Base-by-base conservation (phyloP, 257 asterid genomes). In the Capsicum chinense region DNA sequence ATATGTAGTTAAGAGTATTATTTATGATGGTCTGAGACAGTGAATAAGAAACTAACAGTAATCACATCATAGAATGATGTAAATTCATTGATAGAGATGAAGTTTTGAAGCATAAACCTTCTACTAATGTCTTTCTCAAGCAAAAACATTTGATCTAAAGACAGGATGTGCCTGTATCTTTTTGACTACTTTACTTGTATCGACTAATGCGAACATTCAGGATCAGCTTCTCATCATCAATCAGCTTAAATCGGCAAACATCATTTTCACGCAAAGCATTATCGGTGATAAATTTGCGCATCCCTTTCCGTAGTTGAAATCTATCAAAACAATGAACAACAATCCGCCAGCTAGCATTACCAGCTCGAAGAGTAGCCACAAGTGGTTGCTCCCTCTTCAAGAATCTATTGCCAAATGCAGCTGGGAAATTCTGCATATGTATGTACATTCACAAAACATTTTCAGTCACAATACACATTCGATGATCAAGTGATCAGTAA, bases 221-320 rank as follows among this genome's bases (percentile, higher is more conserved):
- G 16, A 60, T 52, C 8, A 80, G 60, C 35, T 80, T 80, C 12
- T 60, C 60, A 44, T 47, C 19, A 60, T 60, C 60, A 60, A 60
- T 59, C 56, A 60, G 57, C 73, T 59, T 60, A 42, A 80, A 60
- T 35, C 33, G 54, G 37, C 83, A 80, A 15, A 59, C 54, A 48
- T 80, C 83, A 59, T 15, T 67, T n/a, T 16, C 33, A 6, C 69
- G n/a, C 57, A 80, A 44, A 80, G 59, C 67, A 80, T 80, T 60
- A 63, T 17, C 73, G 11, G 7, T 19, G 7, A 58, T 64, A 80
- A 80, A 80, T 80, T 58, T 39, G 8, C 10, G n/a, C n/a, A 62
- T 15, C 35, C 83, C 59, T 60, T 6, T 21, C 17, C 26, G 11
- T 4, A 80, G 56, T 58, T 58, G 9, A 26, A 58, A 8, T 60